Percentiles rank a stretch among this genome's conserved stretches.
Evolutionary conservation across 768 basidiomycete genomes (phyloP).

Genomic region (Mycena vitilis): DNA sequence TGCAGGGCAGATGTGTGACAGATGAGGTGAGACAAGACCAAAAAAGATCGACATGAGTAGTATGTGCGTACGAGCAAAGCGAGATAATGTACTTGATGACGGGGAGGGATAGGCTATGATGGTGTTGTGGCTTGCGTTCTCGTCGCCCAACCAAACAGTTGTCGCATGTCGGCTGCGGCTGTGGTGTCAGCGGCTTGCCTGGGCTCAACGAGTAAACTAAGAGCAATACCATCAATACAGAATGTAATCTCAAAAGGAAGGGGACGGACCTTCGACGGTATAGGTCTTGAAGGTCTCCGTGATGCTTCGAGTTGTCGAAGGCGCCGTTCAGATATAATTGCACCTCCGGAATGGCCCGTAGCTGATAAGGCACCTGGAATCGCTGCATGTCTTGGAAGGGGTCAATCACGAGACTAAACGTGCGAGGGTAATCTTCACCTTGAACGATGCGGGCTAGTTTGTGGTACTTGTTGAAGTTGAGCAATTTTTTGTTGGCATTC

Average conservation of each 20-base stretch:
- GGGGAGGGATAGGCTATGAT: conserved; percentile 44
- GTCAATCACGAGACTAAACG: background rate
- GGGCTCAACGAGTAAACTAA: conserved; percentile 78
- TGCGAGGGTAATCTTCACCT: conserved; percentile 54
- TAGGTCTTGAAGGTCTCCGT: conserved; percentile 86
- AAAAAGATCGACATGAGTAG: conserved; percentile 22
- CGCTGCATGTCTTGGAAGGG: conserved; percentile 81
- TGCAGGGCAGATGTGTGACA: conserved; percentile 36
- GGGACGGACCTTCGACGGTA: conserved; percentile 83
- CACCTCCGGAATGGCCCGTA: conserved; percentile 91
- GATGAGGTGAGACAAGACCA: conserved; percentile 33
- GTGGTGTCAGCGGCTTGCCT: conserved; percentile 80
- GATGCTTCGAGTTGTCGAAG: conserved; percentile 80
- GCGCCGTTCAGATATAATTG: conserved; percentile 81
- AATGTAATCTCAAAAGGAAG: conserved; percentile 18
- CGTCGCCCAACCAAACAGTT: conserved; percentile 84
- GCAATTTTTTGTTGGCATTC: conserved; percentile 78
- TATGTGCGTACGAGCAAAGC: conserved; percentile 31
- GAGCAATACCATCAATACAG: conserved; percentile 21
- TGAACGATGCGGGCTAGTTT: conserved; percentile 89
- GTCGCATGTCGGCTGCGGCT: conserved; percentile 75
- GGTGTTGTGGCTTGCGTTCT: conserved; percentile 58
- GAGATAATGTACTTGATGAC: conserved; percentile 15
- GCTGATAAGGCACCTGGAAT: conserved; percentile 87
- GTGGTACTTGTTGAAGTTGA: conserved; percentile 98